phyloP scores from a whole-genome alignment of 257 asterid genomes.

The Capsicum pubescens region DNA sequence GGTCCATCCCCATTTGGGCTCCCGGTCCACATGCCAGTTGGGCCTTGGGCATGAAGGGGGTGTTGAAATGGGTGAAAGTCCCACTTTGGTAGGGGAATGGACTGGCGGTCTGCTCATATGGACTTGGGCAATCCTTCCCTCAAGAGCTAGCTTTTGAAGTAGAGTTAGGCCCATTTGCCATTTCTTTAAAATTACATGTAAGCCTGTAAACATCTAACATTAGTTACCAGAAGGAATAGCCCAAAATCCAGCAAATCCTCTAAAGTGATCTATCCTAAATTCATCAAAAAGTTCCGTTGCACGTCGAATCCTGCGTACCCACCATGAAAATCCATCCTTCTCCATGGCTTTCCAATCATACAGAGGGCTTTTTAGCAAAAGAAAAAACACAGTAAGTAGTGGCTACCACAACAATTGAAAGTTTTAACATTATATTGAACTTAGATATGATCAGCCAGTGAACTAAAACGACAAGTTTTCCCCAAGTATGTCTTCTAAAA shows the following conservation, averaged over 20 bases:
- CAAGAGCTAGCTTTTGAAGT: no score
- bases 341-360: conserved; percentile 99
- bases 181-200: background rate
- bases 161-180: no score
- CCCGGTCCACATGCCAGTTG: no score
- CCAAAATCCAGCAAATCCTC: conserved; percentile 99
- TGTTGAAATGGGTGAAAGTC: no score
- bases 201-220: conserved; percentile 31
- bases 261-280: conserved; percentile 93
- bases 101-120: no score
- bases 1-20: no score
- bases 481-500: conserved; percentile 23
- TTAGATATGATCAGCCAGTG: background rate
- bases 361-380: conserved; percentile 67
- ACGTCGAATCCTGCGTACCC: conserved; percentile 82
- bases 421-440: background rate
- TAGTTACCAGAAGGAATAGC: conserved; percentile 95
- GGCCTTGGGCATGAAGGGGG: no score
- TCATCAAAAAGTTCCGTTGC: conserved; percentile 91
- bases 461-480: background rate
- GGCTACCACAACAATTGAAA: background rate
- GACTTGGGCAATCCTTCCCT: no score
- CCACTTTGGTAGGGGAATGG: no score
- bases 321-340: conserved; percentile 88
- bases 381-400: conserved; percentile 34